These are phyloP conservation scores for Turritis glabra DNA, from an alignment of 345 rosid genomes.

Conservation along the genomic window DNA sequence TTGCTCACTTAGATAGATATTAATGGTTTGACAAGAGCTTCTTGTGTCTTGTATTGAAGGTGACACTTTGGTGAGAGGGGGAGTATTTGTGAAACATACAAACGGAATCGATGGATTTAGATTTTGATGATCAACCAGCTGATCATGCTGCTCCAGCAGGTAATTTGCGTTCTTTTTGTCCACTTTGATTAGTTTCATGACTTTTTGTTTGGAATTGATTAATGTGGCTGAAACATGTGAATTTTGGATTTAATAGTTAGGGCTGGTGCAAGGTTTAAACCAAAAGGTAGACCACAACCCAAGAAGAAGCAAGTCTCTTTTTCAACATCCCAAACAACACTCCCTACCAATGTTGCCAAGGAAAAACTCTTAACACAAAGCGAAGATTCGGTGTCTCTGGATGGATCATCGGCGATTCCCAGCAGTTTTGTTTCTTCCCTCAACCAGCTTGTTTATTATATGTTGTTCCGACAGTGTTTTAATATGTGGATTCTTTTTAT, in stretches of 20 bases:
- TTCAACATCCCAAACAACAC: slow-evolving; percentile 24
- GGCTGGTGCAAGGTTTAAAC: slow-evolving; percentile 41
- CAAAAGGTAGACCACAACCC: slow-evolving; percentile 37
- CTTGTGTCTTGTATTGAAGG: neutral
- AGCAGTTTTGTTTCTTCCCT: slow-evolving; percentile 29
- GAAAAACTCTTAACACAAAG: slow-evolving; percentile 3
- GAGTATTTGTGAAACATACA: neutral
- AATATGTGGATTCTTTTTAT: neutral
- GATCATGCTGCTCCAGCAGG: slow-evolving; percentile 30
- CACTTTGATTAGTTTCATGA: slow-evolving; percentile 1
- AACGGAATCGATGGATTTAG: slow-evolving; percentile 25
- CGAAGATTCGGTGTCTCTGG: neutral
- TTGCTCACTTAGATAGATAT: neutral
- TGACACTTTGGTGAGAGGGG: slow-evolving; percentile 8
- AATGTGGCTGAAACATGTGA: slow-evolving; percentile 9
- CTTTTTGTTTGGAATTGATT: neutral
- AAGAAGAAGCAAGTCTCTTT: slow-evolving; percentile 28
- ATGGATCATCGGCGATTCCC: neutral
- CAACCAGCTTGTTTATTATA: neutral
- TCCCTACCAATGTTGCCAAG: neutral
- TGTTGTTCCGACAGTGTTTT: neutral
- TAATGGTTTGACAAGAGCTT: neutral
- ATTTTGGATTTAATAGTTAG: slow-evolving; percentile 20
- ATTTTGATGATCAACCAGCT: slow-evolving; percentile 31
- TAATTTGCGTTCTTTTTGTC: neutral